A percentile compares a stretch with the other conserved stretches of the same genome.
phyloP scores from a whole-genome alignment of 352 stramenopile genomes.

The Peronosclerospora sorghi region DNA sequence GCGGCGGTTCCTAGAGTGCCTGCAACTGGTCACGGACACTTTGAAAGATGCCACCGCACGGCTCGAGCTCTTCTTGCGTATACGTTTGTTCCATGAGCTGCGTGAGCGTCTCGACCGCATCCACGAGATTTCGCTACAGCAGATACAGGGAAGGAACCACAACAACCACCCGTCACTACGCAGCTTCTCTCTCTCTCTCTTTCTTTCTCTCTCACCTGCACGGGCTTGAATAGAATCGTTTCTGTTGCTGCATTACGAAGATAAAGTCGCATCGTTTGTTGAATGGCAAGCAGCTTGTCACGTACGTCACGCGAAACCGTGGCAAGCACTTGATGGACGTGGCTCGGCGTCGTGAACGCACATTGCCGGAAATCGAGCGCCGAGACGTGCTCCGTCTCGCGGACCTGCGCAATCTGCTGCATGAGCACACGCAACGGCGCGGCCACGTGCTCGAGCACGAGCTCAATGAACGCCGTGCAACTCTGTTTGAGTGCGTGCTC shows the following conservation, averaged over 20 bases:
- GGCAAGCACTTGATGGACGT: constrained; percentile 36
- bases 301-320: constrained; percentile 33
- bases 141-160: constrained; percentile 1
- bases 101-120: constrained; percentile 52
- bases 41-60: too few relatives aligned
- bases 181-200: background rate
- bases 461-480: constrained; percentile 71
- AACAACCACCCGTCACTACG: background rate
- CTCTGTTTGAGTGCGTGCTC: constrained; percentile 74
- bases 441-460: constrained; percentile 48
- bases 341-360: constrained; percentile 26
- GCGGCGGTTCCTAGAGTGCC: too few relatives aligned
- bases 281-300: constrained; percentile 27
- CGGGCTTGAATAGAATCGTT: constrained; percentile 72
- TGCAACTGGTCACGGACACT: too few relatives aligned
- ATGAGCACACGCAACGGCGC: constrained; percentile 44
- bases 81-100: constrained; percentile 52
- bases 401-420: constrained; percentile 48
- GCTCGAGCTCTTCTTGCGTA: constrained; percentile 30
- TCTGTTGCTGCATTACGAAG: constrained; percentile 73
- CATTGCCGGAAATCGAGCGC: constrained; percentile 34
- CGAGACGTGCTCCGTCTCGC: constrained; percentile 28
- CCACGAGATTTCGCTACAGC: constrained; percentile 51
- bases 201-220: constrained; percentile 35
- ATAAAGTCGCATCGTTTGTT: constrained; percentile 59